Conservation (phyloP, 2,329 filamentous ascomycete species). For the Fusarium ambrosium region DNA sequence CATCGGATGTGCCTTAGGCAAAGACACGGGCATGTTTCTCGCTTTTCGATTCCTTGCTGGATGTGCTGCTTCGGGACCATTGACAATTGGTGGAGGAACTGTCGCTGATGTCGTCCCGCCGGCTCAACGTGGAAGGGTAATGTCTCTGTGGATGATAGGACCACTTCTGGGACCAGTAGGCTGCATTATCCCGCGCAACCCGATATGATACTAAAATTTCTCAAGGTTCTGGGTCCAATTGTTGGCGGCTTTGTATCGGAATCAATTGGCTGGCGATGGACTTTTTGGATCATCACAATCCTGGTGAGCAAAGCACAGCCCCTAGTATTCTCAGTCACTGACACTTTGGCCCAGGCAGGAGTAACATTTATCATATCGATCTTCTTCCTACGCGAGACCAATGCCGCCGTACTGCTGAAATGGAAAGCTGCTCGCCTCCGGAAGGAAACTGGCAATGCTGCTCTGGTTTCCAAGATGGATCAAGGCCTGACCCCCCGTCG, state of each 20-base stretch:
- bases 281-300: conserved; percentile 65
- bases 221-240: conserved; percentile 41
- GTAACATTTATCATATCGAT: conserved; percentile 20
- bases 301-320: conserved; percentile 29
- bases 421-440: conserved; percentile 24
- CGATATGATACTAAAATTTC: conserved; percentile 12
- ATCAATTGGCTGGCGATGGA: conserved; percentile 64
- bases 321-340: conserved; percentile 9
- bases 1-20: conserved; percentile 57
- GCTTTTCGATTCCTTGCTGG: conserved; percentile 72
- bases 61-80: conserved; percentile 70
- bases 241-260: conserved; percentile 62
- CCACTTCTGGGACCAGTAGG: conserved; percentile 68
- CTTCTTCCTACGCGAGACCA: conserved; percentile 50
- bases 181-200: not conserved
- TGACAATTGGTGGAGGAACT: conserved; percentile 75
- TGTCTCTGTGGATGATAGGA: conserved; percentile 72
- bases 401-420: conserved; percentile 15
- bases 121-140: conserved; percentile 70
- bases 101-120: conserved; percentile 72
- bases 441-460: conserved; percentile 26
- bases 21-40: conserved; percentile 72
- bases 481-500: conserved; percentile 28
- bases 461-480: conserved; percentile 30
- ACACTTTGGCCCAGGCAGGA: conserved; percentile 12